These are phyloP conservation scores for Daldinia sp. DNA, from an alignment of 2,329 filamentous ascomycete genomes.

Conservation along the genomic window DNA sequence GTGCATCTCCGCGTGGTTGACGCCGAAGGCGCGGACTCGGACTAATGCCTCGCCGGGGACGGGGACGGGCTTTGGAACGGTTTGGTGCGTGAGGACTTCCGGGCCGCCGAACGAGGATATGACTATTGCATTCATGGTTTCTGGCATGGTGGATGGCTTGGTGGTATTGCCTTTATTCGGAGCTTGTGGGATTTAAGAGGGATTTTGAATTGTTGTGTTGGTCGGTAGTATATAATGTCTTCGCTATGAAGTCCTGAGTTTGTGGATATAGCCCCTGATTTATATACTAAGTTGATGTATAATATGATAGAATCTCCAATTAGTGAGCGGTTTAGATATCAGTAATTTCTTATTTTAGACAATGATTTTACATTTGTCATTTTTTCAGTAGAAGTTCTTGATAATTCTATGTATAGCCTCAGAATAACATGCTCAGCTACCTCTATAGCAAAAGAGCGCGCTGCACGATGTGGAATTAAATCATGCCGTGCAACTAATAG, in stretches of 20 bases:
- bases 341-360: no score
- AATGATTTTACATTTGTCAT: neutral
- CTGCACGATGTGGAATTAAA: neutral
- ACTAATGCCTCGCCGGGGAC: slow-evolving; percentile 50
- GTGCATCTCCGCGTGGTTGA: slow-evolving; percentile 61
- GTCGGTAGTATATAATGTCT: neutral
- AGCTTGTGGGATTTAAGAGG: neutral
- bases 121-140: slow-evolving; percentile 53
- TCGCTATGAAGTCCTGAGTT: neutral
- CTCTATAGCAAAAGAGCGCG: neutral
- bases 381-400: neutral
- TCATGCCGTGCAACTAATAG: neutral
- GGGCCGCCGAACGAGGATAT: slow-evolving; percentile 52
- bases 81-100: slow-evolving; percentile 47
- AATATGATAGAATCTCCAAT: no score
- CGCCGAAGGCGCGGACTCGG: slow-evolving; percentile 56
- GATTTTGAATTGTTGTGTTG: neutral
- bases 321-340: no score
- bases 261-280: no score
- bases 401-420: neutral
- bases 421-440: neutral
- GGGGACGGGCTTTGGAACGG: slow-evolving; percentile 48
- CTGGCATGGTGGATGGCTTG: slow-evolving; percentile 17
- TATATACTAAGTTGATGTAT: no score
- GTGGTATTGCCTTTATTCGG: neutral